Evolutionary conservation across 2,329 filamentous ascomycete species (phyloP), one percentile per base, ranked within the genome.

Genomic region (Colletotrichum horii): DNA sequence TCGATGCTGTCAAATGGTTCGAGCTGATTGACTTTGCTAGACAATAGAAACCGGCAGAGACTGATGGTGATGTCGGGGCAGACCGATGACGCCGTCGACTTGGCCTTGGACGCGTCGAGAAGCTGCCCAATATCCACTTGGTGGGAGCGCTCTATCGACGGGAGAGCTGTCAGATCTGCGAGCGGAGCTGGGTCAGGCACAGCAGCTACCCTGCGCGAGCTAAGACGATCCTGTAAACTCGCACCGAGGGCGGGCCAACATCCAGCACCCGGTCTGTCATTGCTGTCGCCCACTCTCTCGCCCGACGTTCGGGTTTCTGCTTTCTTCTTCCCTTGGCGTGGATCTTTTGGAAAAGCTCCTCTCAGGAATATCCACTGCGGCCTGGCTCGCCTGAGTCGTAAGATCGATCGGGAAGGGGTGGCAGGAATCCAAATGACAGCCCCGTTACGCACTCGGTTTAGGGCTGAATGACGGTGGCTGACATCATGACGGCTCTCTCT

Each of bases 391-490:
- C 68, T 56, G 68, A 75, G 52, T n/a, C 30, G 48, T n/a, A 36
- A 52, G 52, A 71, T 43, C 67, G 56, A 65, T 70, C 36, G 67
- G 52, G 43, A 11, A 52, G 43, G 43, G 43, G 43, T n/a, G n/a
- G 36, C 38, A 14, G 52, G 52, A 48, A 55, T 61, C 30, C 24
- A 36, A 43, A 71, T 61, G 48, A 32, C 61, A 55, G 12, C n/a
- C 30, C 32, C 15, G 34, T 34, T 74, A 69, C 56, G 64, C 60
- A 73, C 19, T 48, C 48, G 26, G 43, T 52, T 36, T 55, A 24
- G 48, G 43, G 60, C 34, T 64, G 70, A 48, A 65, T 76, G 74
- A 74, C 48, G 74, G 58, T 30, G 16, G 38, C 65, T 76, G 74
- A 76, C 70, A 76, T 76, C 74, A 76, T 76, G 48, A 30, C 68